These are phyloP conservation scores for Plasmodium reichenowi DNA, from an alignment of 169 alveolate genomes.

Conservation along the genomic window DNA sequence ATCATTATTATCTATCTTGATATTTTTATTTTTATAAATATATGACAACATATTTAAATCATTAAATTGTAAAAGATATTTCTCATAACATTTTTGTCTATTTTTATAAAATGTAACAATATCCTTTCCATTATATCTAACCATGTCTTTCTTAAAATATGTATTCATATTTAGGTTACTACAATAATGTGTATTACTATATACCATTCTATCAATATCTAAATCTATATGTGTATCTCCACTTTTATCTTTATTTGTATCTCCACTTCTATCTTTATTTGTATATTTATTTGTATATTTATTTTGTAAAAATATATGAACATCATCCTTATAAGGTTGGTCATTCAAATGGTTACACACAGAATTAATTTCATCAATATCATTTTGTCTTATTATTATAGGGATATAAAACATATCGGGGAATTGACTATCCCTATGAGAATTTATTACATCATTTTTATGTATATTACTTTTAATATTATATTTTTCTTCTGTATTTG, in stretches of 20 bases:
- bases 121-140: constrained; percentile 18
- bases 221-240: background rate
- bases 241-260: background rate
- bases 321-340: background rate
- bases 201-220: too few relatives aligned
- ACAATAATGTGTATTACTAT: background rate
- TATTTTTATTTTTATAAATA: constrained; percentile 2
- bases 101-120: constrained; percentile 47
- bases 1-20: background rate
- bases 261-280: background rate
- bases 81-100: constrained; percentile 60
- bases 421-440: constrained; percentile 78
- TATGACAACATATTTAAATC: constrained; percentile 16
- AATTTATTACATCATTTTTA: background rate
- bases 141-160: constrained; percentile 13
- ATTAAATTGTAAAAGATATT: constrained; percentile 51
- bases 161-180: background rate
- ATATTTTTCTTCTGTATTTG: background rate
- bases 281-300: background rate
- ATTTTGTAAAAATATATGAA: background rate
- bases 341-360: background rate
- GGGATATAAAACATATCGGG: constrained; percentile 77
- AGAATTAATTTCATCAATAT: background rate
- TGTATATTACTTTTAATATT: too few relatives aligned
- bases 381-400: constrained; percentile 24